A percentile compares a stretch with the other conserved stretches of the same genome.
These are phyloP conservation scores for Penicillium ochrochloron DNA, from an alignment of 495 filamentous ascomycete genomes.

Conservation along the genomic window DNA sequence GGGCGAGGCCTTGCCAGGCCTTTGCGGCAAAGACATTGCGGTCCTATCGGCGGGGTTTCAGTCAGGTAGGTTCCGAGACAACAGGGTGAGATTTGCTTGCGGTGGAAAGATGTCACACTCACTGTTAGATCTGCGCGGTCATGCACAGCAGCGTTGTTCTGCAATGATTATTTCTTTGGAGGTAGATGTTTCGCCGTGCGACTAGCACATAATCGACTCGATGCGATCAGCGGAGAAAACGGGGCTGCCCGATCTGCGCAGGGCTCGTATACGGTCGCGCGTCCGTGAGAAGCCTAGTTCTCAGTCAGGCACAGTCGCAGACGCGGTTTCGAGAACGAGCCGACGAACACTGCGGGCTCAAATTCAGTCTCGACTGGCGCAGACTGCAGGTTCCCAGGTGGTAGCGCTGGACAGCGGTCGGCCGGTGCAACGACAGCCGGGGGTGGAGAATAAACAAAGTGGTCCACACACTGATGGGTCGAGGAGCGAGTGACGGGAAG, in stretches of 20 bases:
- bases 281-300: neutral
- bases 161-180: neutral
- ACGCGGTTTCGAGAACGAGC: neutral
- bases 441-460: slow-evolving; percentile 41
- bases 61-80: neutral
- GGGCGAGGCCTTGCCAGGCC: slow-evolving; percentile 62
- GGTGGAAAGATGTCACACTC: slow-evolving; percentile 7
- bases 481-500: slow-evolving; percentile 9
- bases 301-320: neutral
- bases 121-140: slow-evolving; percentile 14
- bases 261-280: slow-evolving; percentile 1
- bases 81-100: neutral
- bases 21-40: slow-evolving; percentile 69
- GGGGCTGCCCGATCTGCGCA: neutral
- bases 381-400: slow-evolving; percentile 12
- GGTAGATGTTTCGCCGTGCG: neutral
- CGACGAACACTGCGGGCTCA: slow-evolving; percentile 3
- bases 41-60: slow-evolving; percentile 6
- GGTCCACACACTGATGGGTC: slow-evolving; percentile 19
- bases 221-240: neutral
- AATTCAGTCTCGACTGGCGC: slow-evolving; percentile 10
- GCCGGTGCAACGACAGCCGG: slow-evolving; percentile 34
- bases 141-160: neutral
- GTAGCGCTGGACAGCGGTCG: slow-evolving; percentile 28
- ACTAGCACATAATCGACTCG: slow-evolving; percentile 10